phyloP scores from a whole-genome alignment of 306 rosid genomes.

The Castanopsis chinensis region DNA sequence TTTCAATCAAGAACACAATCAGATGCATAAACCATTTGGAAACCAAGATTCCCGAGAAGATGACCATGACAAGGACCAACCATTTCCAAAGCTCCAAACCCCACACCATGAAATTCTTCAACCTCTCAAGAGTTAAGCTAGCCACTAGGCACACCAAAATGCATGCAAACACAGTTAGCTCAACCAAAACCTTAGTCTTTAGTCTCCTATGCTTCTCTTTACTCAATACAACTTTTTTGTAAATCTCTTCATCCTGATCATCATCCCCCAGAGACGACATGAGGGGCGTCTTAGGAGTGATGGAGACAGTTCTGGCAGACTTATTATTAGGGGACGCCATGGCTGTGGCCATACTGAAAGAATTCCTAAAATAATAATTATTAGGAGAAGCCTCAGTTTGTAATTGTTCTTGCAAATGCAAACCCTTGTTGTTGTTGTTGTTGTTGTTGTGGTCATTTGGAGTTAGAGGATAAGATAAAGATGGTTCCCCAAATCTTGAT shows the following conservation, averaged over 20 bases:
- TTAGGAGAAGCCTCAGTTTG: conserved; percentile 42
- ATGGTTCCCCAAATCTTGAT: conserved; percentile 79
- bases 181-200: conserved; percentile 41
- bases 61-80: conserved; percentile 73
- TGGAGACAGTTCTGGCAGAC: conserved; percentile 38
- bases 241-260: conserved; percentile 66
- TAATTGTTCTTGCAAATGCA: conserved; percentile 30
- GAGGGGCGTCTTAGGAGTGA: conserved; percentile 41
- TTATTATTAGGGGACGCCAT: conserved; percentile 48
- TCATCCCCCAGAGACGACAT: conserved; percentile 43
- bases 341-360: conserved; percentile 22
- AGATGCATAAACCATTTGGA: conserved; percentile 74
- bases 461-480: conserved; percentile 32
- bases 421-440: too few relatives aligned
- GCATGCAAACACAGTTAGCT: conserved; percentile 44
- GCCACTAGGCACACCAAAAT: conserved; percentile 48
- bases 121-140: conserved; percentile 44
- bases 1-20: conserved; percentile 74
- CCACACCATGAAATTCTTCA: conserved; percentile 39
- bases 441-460: conserved; percentile 33
- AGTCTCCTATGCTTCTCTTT: conserved; percentile 45
- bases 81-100: conserved; percentile 79
- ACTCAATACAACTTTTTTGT: conserved; percentile 51
- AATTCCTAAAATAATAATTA: conserved; percentile 13
- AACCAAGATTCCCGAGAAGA: conserved; percentile 72